Conservation (phyloP, 2,329 filamentous ascomycete genomes). For the Penicillium sp. region DNA sequence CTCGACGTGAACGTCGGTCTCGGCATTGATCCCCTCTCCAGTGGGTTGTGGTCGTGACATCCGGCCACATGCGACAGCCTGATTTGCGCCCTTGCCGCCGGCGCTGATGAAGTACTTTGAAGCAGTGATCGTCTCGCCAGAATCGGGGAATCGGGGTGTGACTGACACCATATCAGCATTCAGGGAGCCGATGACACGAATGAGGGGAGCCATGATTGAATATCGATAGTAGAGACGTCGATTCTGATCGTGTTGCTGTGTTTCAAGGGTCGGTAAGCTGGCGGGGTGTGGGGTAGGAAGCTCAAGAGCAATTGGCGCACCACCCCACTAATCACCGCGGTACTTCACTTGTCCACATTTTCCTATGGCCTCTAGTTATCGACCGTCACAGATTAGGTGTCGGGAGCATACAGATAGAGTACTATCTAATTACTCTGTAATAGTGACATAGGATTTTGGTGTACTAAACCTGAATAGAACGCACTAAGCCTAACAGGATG, state of each 20-base stretch:
- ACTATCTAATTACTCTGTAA: no score
- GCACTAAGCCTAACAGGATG: no score
- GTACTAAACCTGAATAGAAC: no score
- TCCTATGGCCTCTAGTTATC: no score
- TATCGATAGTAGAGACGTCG: neutral
- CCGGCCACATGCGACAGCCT: constrained; percentile 82
- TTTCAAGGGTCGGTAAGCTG: neutral
- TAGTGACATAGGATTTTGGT: no score
- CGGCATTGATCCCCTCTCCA: constrained; percentile 15
- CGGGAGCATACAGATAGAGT: no score
- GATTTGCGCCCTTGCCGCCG: constrained; percentile 93
- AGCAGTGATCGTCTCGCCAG: constrained; percentile 82
- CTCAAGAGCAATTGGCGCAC: neutral
- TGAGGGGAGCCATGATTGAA: constrained; percentile 45
- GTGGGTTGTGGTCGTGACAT: constrained; percentile 57
- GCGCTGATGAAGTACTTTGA: constrained; percentile 71
- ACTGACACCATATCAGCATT: constrained; percentile 91
- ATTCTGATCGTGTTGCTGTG: neutral
- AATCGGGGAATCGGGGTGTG: constrained; percentile 73
- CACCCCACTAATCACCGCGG: no score
- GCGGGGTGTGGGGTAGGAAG: constrained; percentile 1
- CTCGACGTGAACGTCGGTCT: constrained; percentile 47
- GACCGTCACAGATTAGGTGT: no score
- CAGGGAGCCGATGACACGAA: constrained; percentile 84
- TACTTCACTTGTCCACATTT: no score